Evolutionary conservation across 257 asterid genomes (phyloP).

Genomic region (Euphrasia confusa): DNA sequence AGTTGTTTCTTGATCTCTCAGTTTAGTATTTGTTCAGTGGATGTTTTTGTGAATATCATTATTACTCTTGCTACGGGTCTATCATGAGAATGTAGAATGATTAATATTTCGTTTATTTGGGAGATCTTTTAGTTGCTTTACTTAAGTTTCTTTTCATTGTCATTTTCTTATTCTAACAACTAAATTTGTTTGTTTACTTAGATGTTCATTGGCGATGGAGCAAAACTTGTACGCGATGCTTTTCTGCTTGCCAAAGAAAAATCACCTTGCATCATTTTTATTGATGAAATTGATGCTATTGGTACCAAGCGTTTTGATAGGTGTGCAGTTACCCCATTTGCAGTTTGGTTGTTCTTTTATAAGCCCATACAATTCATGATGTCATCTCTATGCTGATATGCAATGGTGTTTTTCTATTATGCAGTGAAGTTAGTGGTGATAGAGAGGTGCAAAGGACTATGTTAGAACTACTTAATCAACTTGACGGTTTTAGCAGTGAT

Average conservation of each 20-base stretch:
- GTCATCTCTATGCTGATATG: constrained; percentile 12
- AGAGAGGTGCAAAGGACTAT: constrained; percentile 11
- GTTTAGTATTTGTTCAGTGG: neutral
- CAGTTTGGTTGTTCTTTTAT: constrained; percentile 7
- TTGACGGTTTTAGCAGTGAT: constrained; percentile 6
- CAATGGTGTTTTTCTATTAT: neutral
- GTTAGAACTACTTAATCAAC: constrained; percentile 9
- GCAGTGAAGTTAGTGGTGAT: constrained; percentile 15
- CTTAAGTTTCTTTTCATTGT: neutral
- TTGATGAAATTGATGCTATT: constrained; percentile 93
- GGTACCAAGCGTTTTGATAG: constrained; percentile 85
- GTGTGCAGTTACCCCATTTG: constrained; percentile 26
- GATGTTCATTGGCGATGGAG: constrained; percentile 93
- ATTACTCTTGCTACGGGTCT: constrained; percentile 15
- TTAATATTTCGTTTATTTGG: neutral
- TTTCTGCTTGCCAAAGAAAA: constrained; percentile 91
- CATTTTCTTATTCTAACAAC: constrained; percentile 4
- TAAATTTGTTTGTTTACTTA: constrained; percentile 28
- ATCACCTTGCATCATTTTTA: constrained; percentile 90
- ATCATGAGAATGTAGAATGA: constrained; percentile 8
- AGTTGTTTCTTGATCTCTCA: too few species aligned
- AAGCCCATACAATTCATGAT: neutral
- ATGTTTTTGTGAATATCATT: constrained; percentile 3
- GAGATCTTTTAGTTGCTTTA: neutral
- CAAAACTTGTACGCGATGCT: constrained; percentile 96